Evolutionary conservation across 1,139 yeast genomes (phyloP), one percentile per base, ranked within the genome.

Genomic region (Pneumocystis oryctolagi): DNA sequence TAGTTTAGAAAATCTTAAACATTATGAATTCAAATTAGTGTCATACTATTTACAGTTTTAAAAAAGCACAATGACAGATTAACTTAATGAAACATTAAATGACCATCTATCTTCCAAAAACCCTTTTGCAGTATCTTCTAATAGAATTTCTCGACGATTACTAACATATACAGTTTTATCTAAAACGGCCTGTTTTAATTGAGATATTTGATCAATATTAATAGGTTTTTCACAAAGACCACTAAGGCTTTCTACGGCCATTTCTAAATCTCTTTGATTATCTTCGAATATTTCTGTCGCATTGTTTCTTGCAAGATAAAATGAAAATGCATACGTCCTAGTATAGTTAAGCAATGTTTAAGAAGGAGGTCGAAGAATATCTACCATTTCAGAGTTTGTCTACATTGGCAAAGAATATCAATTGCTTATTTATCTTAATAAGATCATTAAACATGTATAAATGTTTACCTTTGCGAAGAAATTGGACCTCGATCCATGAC

Each of bases 401-500:
- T 78, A 1, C 96, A 88, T 64, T 79, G 80, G 53, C 84, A 78
- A 63, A 89, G 75, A 1, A 82, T 60, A 79, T 78, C 64, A 86
- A 84, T 60, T 1, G 55, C 55, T 47, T 25, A 25, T 20, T 25
- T 25, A 8, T 47, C 16, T 47, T 47, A 47, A 20, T 20, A 42
- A 25, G 5, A 47, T 47, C 12, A 47, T 47, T 12, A 47, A 25
- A 3, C 9, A 5, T 40, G 16, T 5, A 40, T 14, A 47, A 12
- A 9, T 12, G 12, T 12, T 47, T 47, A 92, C 84, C 66, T 86
- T 94, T 8, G 84, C 81, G 61, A 62, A 89, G 78, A 71, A 87
- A 90, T 70, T 88, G 95, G 1, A 89, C 86, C 70, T 90, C 97
- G 64, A 87, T 87, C 96, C 96, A 89, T 1, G 95, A 85, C 65